Conservation (phyloP, 2,329 filamentous ascomycete species). For the Trichoderma sp. region DNA sequence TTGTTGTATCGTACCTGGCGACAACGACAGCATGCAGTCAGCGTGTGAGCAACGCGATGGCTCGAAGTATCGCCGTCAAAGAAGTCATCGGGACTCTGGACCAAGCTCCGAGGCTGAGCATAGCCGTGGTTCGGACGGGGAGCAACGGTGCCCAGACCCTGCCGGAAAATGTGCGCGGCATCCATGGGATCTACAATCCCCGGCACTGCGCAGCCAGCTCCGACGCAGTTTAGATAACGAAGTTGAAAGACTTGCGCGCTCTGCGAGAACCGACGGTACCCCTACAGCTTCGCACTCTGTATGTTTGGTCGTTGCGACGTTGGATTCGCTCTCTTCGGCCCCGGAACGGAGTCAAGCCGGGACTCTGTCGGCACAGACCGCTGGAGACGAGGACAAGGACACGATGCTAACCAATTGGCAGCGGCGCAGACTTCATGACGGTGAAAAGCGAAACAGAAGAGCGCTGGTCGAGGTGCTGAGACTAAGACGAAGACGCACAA, state of each 20-base stretch:
- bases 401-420: constrained; percentile 7
- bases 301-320: not conserved
- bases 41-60: constrained; percentile 69
- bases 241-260: not conserved
- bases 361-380: not conserved
- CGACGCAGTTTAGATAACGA: not conserved
- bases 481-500: not conserved
- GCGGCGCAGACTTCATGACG: not conserved
- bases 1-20: constrained; percentile 58
- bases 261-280: not conserved
- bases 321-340: not conserved
- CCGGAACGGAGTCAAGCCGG: not conserved
- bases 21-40: constrained; percentile 78
- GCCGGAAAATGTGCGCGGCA: constrained; percentile 57
- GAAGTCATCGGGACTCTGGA: constrained; percentile 39
- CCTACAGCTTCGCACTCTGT: not conserved
- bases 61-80: constrained; percentile 51
- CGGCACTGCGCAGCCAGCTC: not conserved
- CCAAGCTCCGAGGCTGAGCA: constrained; percentile 31
- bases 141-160: constrained; percentile 49
- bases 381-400: not conserved
- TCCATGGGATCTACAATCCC: constrained; percentile 48
- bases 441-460: not conserved
- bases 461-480: not conserved
- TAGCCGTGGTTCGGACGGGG: constrained; percentile 36